Percentiles rank a stretch among this genome's conserved stretches.
phyloP scores from a whole-genome alignment of 164 flowering plant genomes.

The Protea cynaroides region DNA sequence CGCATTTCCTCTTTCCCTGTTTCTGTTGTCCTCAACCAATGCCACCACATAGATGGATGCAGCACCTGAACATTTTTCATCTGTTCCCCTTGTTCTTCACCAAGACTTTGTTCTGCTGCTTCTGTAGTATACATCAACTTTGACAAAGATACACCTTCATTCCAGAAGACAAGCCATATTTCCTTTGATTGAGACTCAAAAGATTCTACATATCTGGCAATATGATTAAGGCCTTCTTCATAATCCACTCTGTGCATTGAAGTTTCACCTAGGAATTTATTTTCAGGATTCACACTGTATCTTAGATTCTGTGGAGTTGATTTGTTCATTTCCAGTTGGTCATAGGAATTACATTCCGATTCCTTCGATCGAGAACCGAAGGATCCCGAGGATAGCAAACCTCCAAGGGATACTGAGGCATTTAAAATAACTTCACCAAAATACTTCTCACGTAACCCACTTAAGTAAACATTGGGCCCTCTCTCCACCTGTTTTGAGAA shows the following conservation, averaged over 20 bases:
- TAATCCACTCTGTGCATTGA: conserved; percentile 13
- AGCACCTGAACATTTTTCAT: conserved; percentile 45
- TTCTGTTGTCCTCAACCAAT: conserved; percentile 88
- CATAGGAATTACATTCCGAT: conserved; percentile 15
- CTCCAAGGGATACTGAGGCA: conserved; percentile 54
- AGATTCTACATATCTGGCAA: conserved; percentile 92
- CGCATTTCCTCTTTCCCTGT: conserved; percentile 87
- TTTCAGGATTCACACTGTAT: conserved; percentile 20
- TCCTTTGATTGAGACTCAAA: conserved; percentile 91
- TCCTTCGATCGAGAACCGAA: conserved; percentile 13
- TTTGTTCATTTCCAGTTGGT: conserved; percentile 13
- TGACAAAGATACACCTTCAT: conserved; percentile 86
- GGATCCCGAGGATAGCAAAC: conserved; percentile 20
- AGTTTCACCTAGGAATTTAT: conserved; percentile 12
- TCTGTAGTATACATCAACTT: conserved; percentile 79
- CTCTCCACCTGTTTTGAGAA: conserved; percentile 72
- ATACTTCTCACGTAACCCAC: conserved; percentile 91
- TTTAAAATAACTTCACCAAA: conserved; percentile 93
- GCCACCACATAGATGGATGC: conserved; percentile 96
- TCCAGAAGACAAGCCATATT: conserved; percentile 91
- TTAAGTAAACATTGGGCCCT: conserved; percentile 71
- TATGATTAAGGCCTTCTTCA: conserved; percentile 90
- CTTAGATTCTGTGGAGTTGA: conserved; percentile 23
- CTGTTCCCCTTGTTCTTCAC: conserved; percentile 33
- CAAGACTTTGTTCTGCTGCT: conserved; percentile 28